phyloP scores from a whole-genome alignment of 139 green algal species.

The Asterochloris erici region DNA sequence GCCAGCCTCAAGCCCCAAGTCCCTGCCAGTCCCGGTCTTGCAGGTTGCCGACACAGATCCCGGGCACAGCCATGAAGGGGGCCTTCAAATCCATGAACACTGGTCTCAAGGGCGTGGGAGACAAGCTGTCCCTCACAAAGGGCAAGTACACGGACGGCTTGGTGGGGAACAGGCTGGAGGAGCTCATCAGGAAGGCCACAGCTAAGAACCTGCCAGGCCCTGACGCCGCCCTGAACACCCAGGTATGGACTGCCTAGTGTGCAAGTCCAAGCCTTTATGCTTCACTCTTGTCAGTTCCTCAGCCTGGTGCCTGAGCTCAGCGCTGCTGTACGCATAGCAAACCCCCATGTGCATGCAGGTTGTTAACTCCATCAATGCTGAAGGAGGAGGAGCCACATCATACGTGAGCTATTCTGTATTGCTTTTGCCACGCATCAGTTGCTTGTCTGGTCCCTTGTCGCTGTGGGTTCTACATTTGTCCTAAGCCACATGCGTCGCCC shows the following conservation, averaged over 20 bases:
- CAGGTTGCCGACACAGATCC: no score
- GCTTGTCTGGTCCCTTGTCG: no score
- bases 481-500: no score
- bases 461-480: no score
- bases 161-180: not conserved
- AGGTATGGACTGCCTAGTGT: not conserved
- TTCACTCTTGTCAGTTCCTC: no score
- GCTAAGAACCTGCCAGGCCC: slow-evolving; percentile 12
- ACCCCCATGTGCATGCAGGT: not conserved
- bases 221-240: slow-evolving; percentile 4
- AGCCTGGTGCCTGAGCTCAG: no score
- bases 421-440: no score
- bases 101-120: not conserved
- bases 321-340: no score
- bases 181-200: slow-evolving; percentile 5
- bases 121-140: slow-evolving; percentile 14
- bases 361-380: slow-evolving; percentile 16
- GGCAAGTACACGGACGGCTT: slow-evolving; percentile 10
- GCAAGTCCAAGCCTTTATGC: not conserved
- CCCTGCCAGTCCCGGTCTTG: no score
- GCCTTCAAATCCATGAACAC: no score
- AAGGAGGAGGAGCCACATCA: not conserved
- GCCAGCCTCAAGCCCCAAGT: no score
- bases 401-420: not conserved
- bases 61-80: no score